A percentile compares a stretch with the other conserved stretches of the same genome.
Conservation (phyloP, 2,329 filamentous ascomycete species). For the Alternaria brassicae region DNA sequence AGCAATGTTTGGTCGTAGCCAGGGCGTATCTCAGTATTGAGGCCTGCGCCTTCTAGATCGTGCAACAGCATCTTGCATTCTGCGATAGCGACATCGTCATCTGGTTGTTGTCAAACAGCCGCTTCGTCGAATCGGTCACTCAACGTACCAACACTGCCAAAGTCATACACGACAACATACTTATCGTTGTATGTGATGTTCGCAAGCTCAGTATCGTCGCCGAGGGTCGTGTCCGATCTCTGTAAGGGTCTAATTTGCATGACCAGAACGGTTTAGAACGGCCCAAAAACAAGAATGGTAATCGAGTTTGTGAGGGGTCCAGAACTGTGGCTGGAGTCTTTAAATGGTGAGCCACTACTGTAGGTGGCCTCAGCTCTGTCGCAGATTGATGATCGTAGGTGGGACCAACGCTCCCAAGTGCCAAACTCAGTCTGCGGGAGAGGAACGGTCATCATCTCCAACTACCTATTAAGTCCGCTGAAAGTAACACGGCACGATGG, state of each 20-base stretch:
- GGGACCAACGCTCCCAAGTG: constrained; percentile 15
- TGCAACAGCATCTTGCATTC: constrained; percentile 33
- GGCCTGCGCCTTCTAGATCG: constrained; percentile 36
- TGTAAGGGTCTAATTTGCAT: constrained; percentile 29
- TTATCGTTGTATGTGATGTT: constrained; percentile 43
- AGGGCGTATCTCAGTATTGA: constrained; percentile 42
- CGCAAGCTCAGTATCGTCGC: constrained; percentile 32
- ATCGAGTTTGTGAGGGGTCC: not conserved
- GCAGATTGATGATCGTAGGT: constrained; percentile 26
- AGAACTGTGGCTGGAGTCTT: constrained; percentile 21
- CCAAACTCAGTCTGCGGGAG: constrained; percentile 14
- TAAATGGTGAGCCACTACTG: no score
- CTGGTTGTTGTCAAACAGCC: constrained; percentile 18
- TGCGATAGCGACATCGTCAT: constrained; percentile 25
- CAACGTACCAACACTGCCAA: constrained; percentile 34
- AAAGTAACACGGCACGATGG: not conserved
- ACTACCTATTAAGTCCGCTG: not conserved
- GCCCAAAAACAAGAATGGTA: not conserved
- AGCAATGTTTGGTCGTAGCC: constrained; percentile 42
- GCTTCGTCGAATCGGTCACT: not conserved
- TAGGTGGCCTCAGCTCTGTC: constrained; percentile 19
- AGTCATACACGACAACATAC: constrained; percentile 45
- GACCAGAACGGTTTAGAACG: constrained; percentile 5
- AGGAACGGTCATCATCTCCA: not conserved
- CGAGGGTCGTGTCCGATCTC: constrained; percentile 33